Percentiles rank a stretch among this genome's conserved stretches.
These are phyloP conservation scores for Coriolopsis trogii DNA, from an alignment of 1,284 basidiomycete genomes.

Conservation along the genomic window DNA sequence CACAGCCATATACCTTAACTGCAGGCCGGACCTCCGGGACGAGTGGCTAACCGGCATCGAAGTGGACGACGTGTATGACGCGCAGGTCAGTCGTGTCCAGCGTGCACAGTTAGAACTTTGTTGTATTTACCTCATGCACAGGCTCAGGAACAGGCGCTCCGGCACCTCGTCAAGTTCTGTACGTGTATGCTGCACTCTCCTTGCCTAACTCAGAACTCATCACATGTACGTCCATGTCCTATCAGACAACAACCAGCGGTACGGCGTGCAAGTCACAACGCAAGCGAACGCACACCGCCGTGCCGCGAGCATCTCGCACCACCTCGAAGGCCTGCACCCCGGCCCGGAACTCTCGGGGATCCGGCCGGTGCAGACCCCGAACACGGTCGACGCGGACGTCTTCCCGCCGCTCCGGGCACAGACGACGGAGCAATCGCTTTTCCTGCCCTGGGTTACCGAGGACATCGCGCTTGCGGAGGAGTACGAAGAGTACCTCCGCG, in stretches of 20 bases:
- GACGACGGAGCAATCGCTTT: constrained; percentile 81
- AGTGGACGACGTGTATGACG: constrained; percentile 87
- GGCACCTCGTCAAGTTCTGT: constrained; percentile 96
- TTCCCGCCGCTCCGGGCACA: constrained; percentile 83
- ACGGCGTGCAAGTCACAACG: constrained; percentile 65
- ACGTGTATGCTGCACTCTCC: constrained; percentile 33
- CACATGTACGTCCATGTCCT: background rate
- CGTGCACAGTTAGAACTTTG: no score
- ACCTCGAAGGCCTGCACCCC: constrained; percentile 75
- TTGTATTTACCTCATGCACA: constrained; percentile 33
- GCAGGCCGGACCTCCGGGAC: constrained; percentile 93
- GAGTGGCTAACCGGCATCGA: constrained; percentile 97
- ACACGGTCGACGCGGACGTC: constrained; percentile 75
- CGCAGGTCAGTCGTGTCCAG: constrained; percentile 60
- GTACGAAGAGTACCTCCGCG: constrained; percentile 86
- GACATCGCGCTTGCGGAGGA: constrained; percentile 88
- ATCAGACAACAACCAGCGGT: constrained; percentile 80
- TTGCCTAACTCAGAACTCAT: background rate
- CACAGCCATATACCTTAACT: constrained; percentile 97
- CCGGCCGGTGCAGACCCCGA: constrained; percentile 76
- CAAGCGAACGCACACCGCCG: constrained; percentile 68
- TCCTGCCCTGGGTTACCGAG: constrained; percentile 82
- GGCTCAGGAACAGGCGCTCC: constrained; percentile 96
- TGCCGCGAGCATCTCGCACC: constrained; percentile 78
- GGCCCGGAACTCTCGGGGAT: constrained; percentile 75